phyloP scores from a whole-genome alignment of 1,284 basidiomycete genomes.

The Takashimella tepidaria region DNA sequence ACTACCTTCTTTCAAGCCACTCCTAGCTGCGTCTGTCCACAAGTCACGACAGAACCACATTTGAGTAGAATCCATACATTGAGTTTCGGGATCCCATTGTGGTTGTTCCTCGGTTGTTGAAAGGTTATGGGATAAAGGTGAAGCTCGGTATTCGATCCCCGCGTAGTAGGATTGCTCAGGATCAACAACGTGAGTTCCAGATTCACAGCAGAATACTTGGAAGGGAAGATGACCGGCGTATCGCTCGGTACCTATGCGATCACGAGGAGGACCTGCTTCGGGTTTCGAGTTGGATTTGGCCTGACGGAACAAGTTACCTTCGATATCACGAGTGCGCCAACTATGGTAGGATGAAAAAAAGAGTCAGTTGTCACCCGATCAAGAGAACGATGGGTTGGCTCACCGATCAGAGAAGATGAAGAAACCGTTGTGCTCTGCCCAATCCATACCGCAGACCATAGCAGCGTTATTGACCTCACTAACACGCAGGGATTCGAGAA shows the following conservation, averaged over 20 bases:
- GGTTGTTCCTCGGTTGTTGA: slow-evolving; percentile 58
- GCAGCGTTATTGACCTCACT: slow-evolving; percentile 82
- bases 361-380: not conserved
- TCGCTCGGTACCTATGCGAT: slow-evolving; percentile 67
- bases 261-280: slow-evolving; percentile 84
- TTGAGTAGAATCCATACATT: slow-evolving; percentile 87
- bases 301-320: slow-evolving; percentile 90
- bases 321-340: slow-evolving; percentile 92
- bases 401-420: slow-evolving; percentile 95
- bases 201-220: slow-evolving; percentile 95
- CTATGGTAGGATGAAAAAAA: slow-evolving; percentile 47
- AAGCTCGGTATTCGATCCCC: slow-evolving; percentile 74
- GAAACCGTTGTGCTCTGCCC: slow-evolving; percentile 92
- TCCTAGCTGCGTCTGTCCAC: slow-evolving; percentile 75
- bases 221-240: slow-evolving; percentile 88
- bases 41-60: slow-evolving; percentile 94
- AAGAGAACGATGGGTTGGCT: slow-evolving; percentile 18
- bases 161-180: slow-evolving; percentile 88
- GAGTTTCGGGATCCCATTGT: slow-evolving; percentile 64
- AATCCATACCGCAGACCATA: slow-evolving; percentile 98
- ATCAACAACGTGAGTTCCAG: slow-evolving; percentile 89
- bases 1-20: slow-evolving; percentile 54
- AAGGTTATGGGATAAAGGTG: slow-evolving; percentile 69
- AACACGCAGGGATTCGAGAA: slow-evolving; percentile 85
- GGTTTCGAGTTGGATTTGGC: slow-evolving; percentile 85